Evolutionary conservation across 129 eudicot genomes (phyloP).

Genomic region (Flaveria sonorensis): DNA sequence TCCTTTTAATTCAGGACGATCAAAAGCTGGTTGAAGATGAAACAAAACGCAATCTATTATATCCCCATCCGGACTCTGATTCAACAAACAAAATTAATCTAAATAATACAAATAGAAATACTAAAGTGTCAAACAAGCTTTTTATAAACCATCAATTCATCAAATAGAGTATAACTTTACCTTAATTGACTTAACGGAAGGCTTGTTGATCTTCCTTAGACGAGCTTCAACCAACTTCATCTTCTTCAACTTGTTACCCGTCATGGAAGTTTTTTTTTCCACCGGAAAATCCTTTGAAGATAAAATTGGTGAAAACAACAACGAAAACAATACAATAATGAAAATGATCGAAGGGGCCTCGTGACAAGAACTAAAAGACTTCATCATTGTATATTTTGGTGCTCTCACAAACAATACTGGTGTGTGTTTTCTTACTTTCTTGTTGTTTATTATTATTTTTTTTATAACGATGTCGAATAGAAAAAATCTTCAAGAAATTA

Average conservation of each 20-base stretch:
- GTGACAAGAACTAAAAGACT: neutral
- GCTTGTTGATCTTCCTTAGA: conserved; percentile 68
- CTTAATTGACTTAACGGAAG: conserved; percentile 69
- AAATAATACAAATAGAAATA: neutral
- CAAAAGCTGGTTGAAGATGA: conserved; percentile 82
- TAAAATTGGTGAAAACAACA: conserved; percentile 40
- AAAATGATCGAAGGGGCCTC: conserved; percentile 41
- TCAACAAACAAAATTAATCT: neutral
- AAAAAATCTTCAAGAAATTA: neutral
- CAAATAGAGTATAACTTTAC: conserved; percentile 25
- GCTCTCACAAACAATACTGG: neutral
- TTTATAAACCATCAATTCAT: neutral
- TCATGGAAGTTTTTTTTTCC: conserved; percentile 22
- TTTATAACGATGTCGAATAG: neutral
- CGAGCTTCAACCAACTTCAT: conserved; percentile 52
- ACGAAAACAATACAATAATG: conserved; percentile 43
- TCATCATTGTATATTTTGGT: neutral
- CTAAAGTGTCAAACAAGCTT: neutral
- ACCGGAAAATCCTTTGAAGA: neutral
- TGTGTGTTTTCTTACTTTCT: neutral
- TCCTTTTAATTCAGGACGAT: conserved; percentile 62
- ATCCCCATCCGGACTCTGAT: conserved; percentile 91
- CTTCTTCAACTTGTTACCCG: conserved; percentile 40
- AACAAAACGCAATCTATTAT: conserved; percentile 75
- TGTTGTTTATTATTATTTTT: neutral